Percentiles rank a stretch among this genome's conserved stretches.
phyloP scores from a whole-genome alignment of 1,284 basidiomycete genomes.

The Sanghuangporus baumii region DNA sequence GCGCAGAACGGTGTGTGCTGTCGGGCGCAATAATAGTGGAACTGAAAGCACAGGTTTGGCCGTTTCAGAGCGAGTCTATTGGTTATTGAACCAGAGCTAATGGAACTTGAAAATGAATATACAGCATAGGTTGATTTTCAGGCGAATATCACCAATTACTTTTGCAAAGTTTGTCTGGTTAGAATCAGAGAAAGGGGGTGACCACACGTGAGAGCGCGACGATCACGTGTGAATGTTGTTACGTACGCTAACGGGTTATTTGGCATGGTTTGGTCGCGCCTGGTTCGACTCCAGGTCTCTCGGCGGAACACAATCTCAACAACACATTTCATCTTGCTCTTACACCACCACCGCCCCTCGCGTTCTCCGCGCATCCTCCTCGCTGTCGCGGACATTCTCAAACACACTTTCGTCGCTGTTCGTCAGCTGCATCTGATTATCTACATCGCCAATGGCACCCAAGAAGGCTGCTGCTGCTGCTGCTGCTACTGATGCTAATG shows the following conservation, averaged over 20 bases:
- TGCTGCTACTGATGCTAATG: neutral
- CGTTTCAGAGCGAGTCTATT: too few relatives aligned
- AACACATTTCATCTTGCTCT: neutral
- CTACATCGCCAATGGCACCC: constrained; percentile 4
- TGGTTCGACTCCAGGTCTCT: neutral
- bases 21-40: neutral
- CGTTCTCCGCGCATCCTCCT: neutral
- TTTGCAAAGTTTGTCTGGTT: too few relatives aligned
- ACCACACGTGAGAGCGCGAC: neutral
- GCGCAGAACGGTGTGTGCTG: neutral
- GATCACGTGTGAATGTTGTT: neutral
- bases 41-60: too few relatives aligned
- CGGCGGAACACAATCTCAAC: neutral
- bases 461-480: constrained; percentile 15
- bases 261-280: neutral
- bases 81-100: too few relatives aligned
- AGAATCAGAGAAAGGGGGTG: neutral
- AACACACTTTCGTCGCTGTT: neutral
- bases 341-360: neutral
- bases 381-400: neutral
- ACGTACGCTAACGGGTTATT: neutral
- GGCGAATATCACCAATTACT: too few relatives aligned
- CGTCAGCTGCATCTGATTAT: neutral
- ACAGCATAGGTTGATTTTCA: too few relatives aligned
- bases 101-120: too few relatives aligned